A percentile compares a stretch with the other conserved stretches of the same genome.
Conservation (phyloP, 192 early-diverging fungal species). For the Coemansia sp. region DNA sequence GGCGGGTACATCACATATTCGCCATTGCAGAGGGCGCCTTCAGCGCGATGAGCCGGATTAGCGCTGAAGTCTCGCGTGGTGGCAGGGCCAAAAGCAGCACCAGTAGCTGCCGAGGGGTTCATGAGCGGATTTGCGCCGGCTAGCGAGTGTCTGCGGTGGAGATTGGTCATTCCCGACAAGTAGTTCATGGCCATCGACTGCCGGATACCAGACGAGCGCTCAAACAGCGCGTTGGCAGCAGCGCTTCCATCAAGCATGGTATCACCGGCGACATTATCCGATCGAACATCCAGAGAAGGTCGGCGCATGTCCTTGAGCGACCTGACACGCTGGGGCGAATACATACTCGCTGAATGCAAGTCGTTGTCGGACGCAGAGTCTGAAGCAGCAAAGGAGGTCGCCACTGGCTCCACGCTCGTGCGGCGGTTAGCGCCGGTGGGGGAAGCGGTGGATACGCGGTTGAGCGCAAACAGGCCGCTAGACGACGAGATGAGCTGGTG, state of each 20-base stretch:
- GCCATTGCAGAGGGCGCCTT: neutral
- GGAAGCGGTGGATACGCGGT: slow-evolving; percentile 12
- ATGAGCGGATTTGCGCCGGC: slow-evolving; percentile 19
- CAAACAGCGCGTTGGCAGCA: slow-evolving; percentile 25
- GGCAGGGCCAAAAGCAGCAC: too few relatives aligned
- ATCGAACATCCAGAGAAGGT: slow-evolving; percentile 25
- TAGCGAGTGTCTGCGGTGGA: slow-evolving; percentile 48
- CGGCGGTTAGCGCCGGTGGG: slow-evolving; percentile 9
- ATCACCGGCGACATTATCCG: slow-evolving; percentile 5
- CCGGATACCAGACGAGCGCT: slow-evolving; percentile 22
- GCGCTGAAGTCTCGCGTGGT: neutral
- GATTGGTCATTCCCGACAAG: slow-evolving; percentile 21
- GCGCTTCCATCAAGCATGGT: neutral
- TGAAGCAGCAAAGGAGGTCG: neutral
- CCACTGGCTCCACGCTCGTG: neutral
- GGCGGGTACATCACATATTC: slow-evolving; percentile 15
- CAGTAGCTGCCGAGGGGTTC: neutral
- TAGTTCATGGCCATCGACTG: slow-evolving; percentile 25
- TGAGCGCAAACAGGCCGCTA: slow-evolving; percentile 8
- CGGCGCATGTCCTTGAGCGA: slow-evolving; percentile 45
- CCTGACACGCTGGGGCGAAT: slow-evolving; percentile 28
- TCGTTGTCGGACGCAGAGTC: neutral
- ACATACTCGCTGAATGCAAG: slow-evolving; percentile 1
- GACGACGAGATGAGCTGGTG: slow-evolving; percentile 3
- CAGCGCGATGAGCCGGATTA: slow-evolving; percentile 6